These are phyloP conservation scores for Chrysoporthe puriensis DNA, from an alignment of 2,329 filamentous ascomycete genomes.

Conservation along the genomic window DNA sequence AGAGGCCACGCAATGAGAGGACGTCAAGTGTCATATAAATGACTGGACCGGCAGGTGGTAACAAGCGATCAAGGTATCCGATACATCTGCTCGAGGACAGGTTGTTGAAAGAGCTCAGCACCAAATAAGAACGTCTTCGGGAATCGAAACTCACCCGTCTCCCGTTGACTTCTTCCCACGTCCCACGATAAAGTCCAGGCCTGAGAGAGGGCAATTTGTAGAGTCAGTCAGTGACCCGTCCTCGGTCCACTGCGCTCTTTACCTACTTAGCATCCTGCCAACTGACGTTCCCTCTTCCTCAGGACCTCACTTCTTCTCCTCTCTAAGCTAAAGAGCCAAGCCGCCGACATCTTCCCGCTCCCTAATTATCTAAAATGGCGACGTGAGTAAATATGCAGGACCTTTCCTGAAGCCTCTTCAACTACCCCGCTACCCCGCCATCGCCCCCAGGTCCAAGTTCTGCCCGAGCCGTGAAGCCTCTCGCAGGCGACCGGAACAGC, in stretches of 20 bases:
- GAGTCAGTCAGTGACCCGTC: conserved; percentile 11
- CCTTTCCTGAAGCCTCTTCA: conserved; percentile 6
- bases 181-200: conserved; percentile 18
- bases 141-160: conserved; percentile 20
- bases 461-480: conserved; percentile 15
- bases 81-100: conserved; percentile 6
- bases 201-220: conserved; percentile 16
- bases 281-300: conserved; percentile 26
- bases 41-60: conserved; percentile 17
- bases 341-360: conserved; percentile 1
- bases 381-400: conserved; percentile 30
- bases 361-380: conserved; percentile 28
- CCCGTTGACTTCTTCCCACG: conserved; percentile 6
- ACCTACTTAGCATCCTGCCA: background rate
- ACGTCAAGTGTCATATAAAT: conserved; percentile 15
- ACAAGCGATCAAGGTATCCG: conserved; percentile 16
- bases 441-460: conserved; percentile 8
- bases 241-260: conserved; percentile 19
- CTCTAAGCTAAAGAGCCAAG: background rate
- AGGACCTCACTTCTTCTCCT: conserved; percentile 4
- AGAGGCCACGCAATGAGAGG: conserved; percentile 24
- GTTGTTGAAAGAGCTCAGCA: background rate
- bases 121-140: conserved; percentile 18
- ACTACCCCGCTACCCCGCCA: conserved; percentile 34
- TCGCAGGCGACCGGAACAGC: conserved; percentile 3